phyloP scores from a whole-genome alignment of 371 early-diverging fungal genomes.

The Rhizomucor miehei region DNA sequence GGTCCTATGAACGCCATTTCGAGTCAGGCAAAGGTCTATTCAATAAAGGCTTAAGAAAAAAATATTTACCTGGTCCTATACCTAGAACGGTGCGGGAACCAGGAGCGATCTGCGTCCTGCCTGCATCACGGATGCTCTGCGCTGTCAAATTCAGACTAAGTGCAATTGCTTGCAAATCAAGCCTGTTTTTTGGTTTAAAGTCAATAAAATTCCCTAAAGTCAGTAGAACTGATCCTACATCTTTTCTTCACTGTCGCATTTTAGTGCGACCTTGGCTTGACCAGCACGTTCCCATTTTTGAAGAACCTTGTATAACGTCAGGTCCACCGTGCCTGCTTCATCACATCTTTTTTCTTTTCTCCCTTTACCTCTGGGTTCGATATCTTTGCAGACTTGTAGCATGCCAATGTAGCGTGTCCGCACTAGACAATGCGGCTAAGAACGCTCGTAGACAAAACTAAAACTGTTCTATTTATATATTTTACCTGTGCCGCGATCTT shows the following conservation, averaged over 20 bases:
- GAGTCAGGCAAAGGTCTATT: too few species aligned
- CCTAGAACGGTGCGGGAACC: constrained; percentile 95
- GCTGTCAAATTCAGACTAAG: constrained; percentile 70
- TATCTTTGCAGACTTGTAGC: constrained; percentile 66
- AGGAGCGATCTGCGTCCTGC: constrained; percentile 96
- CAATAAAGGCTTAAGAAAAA: neutral
- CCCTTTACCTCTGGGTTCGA: constrained; percentile 52
- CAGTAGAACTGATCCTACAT: constrained; percentile 45
- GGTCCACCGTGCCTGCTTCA: neutral
- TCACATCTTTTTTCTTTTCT: neutral
- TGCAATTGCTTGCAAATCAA: constrained; percentile 74
- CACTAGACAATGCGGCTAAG: constrained; percentile 47
- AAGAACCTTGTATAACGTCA: constrained; percentile 36
- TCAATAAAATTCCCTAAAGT: neutral
- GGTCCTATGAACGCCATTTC: constrained; percentile 49
- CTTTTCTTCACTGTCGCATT: constrained; percentile 75
- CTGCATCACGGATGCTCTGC: constrained; percentile 90
- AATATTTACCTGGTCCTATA: constrained; percentile 83
- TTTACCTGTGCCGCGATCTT: constrained; percentile 90
- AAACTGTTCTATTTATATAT: neutral
- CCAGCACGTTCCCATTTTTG: constrained; percentile 77
- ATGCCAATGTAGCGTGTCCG: constrained; percentile 91
- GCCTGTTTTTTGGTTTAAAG: constrained; percentile 32
- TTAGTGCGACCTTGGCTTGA: constrained; percentile 86
- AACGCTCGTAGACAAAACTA: neutral